Percentiles rank a stretch among this genome's conserved stretches.
These are phyloP conservation scores for Linnemannia hyalina DNA, from an alignment of 192 early-diverging fungal species.

Conservation along the genomic window DNA sequence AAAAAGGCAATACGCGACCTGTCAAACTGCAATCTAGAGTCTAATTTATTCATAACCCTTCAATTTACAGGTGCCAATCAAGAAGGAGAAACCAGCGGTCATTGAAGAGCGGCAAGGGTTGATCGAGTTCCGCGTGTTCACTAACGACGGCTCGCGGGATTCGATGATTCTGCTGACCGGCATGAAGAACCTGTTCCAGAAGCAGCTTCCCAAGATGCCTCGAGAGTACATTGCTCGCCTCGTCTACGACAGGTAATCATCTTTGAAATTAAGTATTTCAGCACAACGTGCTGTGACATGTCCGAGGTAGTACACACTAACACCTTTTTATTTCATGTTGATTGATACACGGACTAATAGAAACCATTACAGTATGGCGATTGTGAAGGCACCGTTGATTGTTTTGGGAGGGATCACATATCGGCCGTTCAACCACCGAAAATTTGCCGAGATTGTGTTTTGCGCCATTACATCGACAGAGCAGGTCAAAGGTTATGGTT, in stretches of 20 bases:
- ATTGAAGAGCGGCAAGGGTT: slow-evolving; percentile 75
- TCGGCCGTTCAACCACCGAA: slow-evolving; percentile 86
- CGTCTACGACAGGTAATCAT: slow-evolving; percentile 88
- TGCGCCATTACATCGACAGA: slow-evolving; percentile 92
- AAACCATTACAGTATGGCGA: slow-evolving; percentile 89
- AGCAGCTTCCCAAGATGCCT: slow-evolving; percentile 99
- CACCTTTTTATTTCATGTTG: no score
- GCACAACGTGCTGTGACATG: neutral
- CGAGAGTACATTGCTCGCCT: slow-evolving; percentile 97
- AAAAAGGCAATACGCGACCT: neutral
- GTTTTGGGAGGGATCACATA: slow-evolving; percentile 95
- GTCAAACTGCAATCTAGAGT: neutral
- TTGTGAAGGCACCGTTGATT: slow-evolving; percentile 72
- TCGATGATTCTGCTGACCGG: slow-evolving; percentile 93
- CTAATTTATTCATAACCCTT: neutral
- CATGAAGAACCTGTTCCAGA: slow-evolving; percentile 96
- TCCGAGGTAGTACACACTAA: neutral
- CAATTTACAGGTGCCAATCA: slow-evolving; percentile 30
- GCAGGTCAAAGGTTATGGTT: slow-evolving; percentile 99
- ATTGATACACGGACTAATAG: slow-evolving; percentile 44
- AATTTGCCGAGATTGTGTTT: slow-evolving; percentile 99
- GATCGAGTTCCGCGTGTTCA: slow-evolving; percentile 81
- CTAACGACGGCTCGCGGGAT: slow-evolving; percentile 83
- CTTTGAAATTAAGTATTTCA: no score
- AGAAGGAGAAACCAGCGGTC: slow-evolving; percentile 72